Conservation (phyloP, 192 early-diverging fungal genomes). For the Coemansia sp. region DNA sequence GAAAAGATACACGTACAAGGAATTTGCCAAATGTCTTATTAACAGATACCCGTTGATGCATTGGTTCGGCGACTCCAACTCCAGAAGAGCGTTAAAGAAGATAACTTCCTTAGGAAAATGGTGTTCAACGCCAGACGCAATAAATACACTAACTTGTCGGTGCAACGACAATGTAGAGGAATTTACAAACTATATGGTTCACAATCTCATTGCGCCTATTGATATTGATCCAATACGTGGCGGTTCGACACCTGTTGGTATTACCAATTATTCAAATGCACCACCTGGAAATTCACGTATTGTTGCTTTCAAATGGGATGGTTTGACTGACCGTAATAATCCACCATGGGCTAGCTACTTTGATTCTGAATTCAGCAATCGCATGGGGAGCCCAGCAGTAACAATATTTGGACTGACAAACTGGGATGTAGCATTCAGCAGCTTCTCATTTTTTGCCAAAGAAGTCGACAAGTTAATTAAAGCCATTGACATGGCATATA, state of each 20-base stretch:
- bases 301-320: constrained; percentile 53
- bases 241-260: neutral
- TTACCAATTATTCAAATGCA: neutral
- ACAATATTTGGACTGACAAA: constrained; percentile 50
- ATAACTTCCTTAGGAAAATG: constrained; percentile 46
- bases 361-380: neutral
- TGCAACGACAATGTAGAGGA: constrained; percentile 52
- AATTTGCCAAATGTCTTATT: constrained; percentile 41
- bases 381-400: constrained; percentile 12
- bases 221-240: constrained; percentile 13
- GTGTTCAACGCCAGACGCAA: constrained; percentile 28
- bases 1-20: constrained; percentile 23
- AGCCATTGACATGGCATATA: constrained; percentile 27
- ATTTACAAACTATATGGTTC: constrained; percentile 22
- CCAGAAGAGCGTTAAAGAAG: constrained; percentile 51
- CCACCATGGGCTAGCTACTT: constrained; percentile 41
- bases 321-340: constrained; percentile 45
- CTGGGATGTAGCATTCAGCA: constrained; percentile 53
- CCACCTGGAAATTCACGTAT: constrained; percentile 12
- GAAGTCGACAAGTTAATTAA: constrained; percentile 25
- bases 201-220: constrained; percentile 9
- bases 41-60: constrained; percentile 38
- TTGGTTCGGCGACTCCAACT: constrained; percentile 57
- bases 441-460: constrained; percentile 21
- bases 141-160: constrained; percentile 19